Percentiles rank a stretch among this genome's conserved stretches.
Evolutionary conservation across 768 basidiomycete genomes (phyloP).

Genomic region (Suillus sp.): DNA sequence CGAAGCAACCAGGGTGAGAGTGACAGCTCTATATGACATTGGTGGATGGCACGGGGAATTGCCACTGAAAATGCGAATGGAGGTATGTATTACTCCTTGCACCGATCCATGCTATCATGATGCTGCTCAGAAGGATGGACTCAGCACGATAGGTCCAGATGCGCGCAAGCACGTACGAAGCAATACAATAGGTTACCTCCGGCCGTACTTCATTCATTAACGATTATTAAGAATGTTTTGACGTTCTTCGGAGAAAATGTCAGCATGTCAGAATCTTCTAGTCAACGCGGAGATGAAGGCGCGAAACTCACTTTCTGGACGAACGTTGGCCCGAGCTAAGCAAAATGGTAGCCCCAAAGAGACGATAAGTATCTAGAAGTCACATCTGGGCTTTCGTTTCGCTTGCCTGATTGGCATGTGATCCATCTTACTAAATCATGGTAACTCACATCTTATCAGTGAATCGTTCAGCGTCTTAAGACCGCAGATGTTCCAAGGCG

Average conservation of each 20-base stretch:
- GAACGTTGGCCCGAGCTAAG: background rate
- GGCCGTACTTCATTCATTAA: background rate
- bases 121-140: background rate
- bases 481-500: background rate
- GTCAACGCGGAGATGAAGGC: slow-evolving; percentile 7
- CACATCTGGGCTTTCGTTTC: background rate
- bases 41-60: background rate
- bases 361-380: background rate
- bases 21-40: background rate
- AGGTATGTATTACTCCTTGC: background rate
- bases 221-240: background rate
- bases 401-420: background rate
- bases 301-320: background rate
- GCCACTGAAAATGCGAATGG: background rate
- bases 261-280: slow-evolving; percentile 3
- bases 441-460: slow-evolving; percentile 7
- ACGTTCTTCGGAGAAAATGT: slow-evolving; percentile 1
- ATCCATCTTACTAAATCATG: slow-evolving; percentile 6
- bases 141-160: background rate
- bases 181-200: background rate
- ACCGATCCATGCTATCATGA: background rate
- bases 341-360: background rate
- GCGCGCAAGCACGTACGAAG: background rate
- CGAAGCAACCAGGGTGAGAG: background rate
- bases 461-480: slow-evolving; percentile 3